Evolutionary conservation across 208 protist genomes (phyloP).

Genomic region (Crithidia mellificae): DNA sequence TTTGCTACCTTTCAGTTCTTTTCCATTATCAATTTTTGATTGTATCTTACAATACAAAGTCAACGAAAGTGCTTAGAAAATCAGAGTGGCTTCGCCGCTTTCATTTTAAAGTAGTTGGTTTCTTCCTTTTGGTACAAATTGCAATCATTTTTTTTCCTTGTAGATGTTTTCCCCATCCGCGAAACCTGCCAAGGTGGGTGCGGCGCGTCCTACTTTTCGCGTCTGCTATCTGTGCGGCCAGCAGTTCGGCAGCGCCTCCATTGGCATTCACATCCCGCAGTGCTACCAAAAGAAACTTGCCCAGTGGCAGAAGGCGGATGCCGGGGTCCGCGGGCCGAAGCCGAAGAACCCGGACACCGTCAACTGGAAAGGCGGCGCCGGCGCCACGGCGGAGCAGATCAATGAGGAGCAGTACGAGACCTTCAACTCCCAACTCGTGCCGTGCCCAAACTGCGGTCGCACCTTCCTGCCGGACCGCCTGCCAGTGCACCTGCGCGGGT

Average conservation of each 20-base stretch:
- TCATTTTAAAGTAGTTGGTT: too few species aligned
- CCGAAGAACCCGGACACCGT: conserved; percentile 81
- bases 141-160: neutral
- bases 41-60: too few species aligned
- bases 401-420: conserved; percentile 82
- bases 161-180: conserved; percentile 7
- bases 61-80: too few species aligned
- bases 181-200: conserved; percentile 8
- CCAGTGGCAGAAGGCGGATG: conserved; percentile 74
- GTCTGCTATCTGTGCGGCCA: conserved; percentile 90
- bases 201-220: conserved; percentile 51
- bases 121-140: neutral
- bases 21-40: neutral
- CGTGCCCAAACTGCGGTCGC: conserved; percentile 83
- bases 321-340: conserved; percentile 59
- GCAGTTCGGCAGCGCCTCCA: conserved; percentile 87
- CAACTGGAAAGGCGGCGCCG: conserved; percentile 58
- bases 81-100: too few species aligned
- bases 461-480: conserved; percentile 93
- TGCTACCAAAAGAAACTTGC: conserved; percentile 87
- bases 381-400: conserved; percentile 41
- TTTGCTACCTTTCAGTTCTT: neutral
- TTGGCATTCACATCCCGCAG: conserved; percentile 91
- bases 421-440: conserved; percentile 78
- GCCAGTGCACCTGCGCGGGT: conserved; percentile 83